Percentiles rank a stretch among this genome's conserved stretches.
Conservation (phyloP, 2,329 filamentous ascomycete genomes). For the Colletotrichum sp. region DNA sequence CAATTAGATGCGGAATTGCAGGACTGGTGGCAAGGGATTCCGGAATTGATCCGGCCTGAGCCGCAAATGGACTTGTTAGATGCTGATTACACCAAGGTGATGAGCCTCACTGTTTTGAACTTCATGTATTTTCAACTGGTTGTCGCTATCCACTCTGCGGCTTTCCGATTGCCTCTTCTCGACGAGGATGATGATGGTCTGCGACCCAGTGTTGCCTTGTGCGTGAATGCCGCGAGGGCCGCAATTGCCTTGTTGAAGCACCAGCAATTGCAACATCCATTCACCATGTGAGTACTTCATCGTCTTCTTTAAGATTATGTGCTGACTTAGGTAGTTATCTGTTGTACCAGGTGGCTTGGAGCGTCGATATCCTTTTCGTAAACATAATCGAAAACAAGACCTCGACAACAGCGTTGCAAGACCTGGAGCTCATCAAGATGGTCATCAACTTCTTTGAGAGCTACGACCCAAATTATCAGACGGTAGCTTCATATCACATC, state of each 20-base stretch:
- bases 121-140: conserved; percentile 18
- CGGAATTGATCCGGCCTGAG: conserved; percentile 10
- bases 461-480: background rate
- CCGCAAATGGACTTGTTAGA: background rate
- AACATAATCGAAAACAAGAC: conserved; percentile 12
- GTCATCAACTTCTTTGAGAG: conserved; percentile 14
- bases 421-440: conserved; percentile 13
- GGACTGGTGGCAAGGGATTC: conserved; percentile 1
- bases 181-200: background rate
- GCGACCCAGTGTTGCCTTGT: background rate
- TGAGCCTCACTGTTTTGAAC: background rate
- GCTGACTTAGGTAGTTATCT: background rate
- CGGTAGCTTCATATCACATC: background rate
- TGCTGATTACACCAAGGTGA: conserved; percentile 2
- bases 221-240: conserved; percentile 1
- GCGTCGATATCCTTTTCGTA: conserved; percentile 10
- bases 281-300: background rate
- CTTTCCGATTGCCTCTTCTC: background rate
- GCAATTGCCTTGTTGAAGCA: conserved; percentile 5
- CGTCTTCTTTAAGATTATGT: rapidly evolving
- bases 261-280: conserved; percentile 1
- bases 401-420: background rate
- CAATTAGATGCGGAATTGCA: background rate
- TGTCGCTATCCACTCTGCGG: conserved; percentile 10
- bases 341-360: conserved; percentile 11